Evolutionary conservation across 202 grass and related monocot species (phyloP), one percentile per base, ranked within the genome.

Genomic region (Zoysia matrella): DNA sequence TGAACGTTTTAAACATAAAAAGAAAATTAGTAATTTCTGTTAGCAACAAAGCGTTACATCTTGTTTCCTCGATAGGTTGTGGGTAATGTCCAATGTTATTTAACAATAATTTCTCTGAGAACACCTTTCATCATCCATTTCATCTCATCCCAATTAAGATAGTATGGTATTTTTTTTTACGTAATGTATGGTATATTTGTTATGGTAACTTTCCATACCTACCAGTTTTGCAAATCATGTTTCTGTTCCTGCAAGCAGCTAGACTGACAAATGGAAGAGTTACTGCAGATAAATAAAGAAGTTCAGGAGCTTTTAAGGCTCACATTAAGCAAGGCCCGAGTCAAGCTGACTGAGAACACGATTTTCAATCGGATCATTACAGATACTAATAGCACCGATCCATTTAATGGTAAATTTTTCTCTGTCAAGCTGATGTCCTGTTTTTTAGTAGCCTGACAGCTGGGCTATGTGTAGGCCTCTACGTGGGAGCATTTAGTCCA

Each of bases 401-500:
- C 95, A 72, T 97, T 97, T 83, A 89, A 84, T 73, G 94, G 94
- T 97, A 88, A 79, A 69, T 30, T 30, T 88, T 48, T 30, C 76
- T 90, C 72, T 72, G 12, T 64, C 80, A 78, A 77, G 83, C 71
- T 90, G 45, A 73, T 13, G 18, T 16, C 9, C 30, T 71, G 48
- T 47, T 78, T 16, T 53, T 81, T 11, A 30, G 47, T 83, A 58
- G 41, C 49, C 79, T 86, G 62, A 86, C 63, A 57, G 52, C 22
- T 86, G 70, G 53, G 53, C 47, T 80, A 57, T 43, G 53, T 89
- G 64, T 79, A 97, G 95, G 95, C 80, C 70, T 98, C 47, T 98
- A 98, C 73, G 92, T 98, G 30, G 95, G 95, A 84, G 92, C 95
- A 47, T 98, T 95, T 90, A 94, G 95, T 84, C 90, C 95, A 16